Conservation (phyloP, 1,284 basidiomycete genomes). For the Sanghuangporus weigelae region DNA sequence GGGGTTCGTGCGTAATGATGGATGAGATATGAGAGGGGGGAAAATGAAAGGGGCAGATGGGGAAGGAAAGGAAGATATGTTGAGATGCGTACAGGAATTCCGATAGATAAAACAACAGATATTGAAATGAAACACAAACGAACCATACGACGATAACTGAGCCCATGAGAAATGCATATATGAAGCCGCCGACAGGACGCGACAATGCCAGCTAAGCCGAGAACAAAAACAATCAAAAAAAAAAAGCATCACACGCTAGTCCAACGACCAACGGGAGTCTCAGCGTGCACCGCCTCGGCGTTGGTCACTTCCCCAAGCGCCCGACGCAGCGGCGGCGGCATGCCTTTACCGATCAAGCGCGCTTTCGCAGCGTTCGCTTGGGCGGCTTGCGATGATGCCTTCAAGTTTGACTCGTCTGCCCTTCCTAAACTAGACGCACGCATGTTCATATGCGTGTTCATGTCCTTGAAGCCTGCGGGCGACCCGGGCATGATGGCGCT, state of each 20-base stretch:
- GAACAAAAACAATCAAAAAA: no score
- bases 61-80: no score
- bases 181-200: no score
- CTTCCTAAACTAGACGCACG: background rate
- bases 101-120: no score
- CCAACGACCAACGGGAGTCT: background rate
- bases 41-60: background rate
- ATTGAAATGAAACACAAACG: no score
- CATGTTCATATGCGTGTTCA: background rate
- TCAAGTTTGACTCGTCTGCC: no score
- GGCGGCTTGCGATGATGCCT: background rate
- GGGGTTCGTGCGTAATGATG: background rate
- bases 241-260: background rate
- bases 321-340: background rate
- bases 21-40: background rate
- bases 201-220: no score
- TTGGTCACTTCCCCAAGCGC: conserved; percentile 11
- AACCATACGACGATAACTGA: no score
- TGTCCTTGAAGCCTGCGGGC: background rate
- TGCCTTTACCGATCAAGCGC: conserved; percentile 4
- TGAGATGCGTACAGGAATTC: no score
- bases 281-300: background rate
- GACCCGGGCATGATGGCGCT: background rate
- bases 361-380: background rate
- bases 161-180: no score